Base-by-base conservation (phyloP, 257 asterid species). In the Fraxinus pennsylvanica region DNA sequence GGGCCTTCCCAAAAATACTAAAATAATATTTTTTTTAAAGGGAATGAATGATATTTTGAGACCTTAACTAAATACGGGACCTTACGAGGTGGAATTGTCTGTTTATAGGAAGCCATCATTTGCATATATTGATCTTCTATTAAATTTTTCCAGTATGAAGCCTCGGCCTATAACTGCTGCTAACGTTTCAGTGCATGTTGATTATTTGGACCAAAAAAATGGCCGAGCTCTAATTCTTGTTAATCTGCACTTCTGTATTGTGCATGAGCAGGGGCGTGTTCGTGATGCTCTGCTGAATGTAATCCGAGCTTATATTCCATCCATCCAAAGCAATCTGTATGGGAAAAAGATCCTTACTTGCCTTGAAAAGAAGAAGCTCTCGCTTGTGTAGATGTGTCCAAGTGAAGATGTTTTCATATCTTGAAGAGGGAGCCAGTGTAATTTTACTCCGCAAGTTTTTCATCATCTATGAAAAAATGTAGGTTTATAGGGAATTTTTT, bases 321-420 rank as follows among this genome's bases (percentile, higher is more conserved):
- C 88, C 22, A 91, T 93, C 91, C 90, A 82, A 69, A 84, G 84
- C 88, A 89, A 88, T 80, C 79, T 85, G 2, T 93, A 83, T 3
- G 98, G 97, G 68, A 88, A 81, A 74, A 93, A 88, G 89, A 84
- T 93, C 71, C 91, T 90, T 71, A 87, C 80, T 43, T 81, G 87
- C 83, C 73, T 88, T 30, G 91, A 79, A 14, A 87, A 88, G 82
- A 83, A 63, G 79, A 79, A 19, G 79, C 74, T 45, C 68, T 78
- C 76, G 6, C 61, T 10, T 52, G 80, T 78, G 52, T 78, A 80
- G 76, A 72, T 43, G 61, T 76, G 77, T 71, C 65, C 73, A 74
- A 68, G 80, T 38, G 67, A 38, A 52, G 69, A 72, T 81, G 70
- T 41, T 43, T 12, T 39, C 29, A 50, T 22, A 21, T 29, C 32